Base-by-base conservation (phyloP, 2,329 filamentous ascomycete genomes). In the Coniochaeta sp. region DNA sequence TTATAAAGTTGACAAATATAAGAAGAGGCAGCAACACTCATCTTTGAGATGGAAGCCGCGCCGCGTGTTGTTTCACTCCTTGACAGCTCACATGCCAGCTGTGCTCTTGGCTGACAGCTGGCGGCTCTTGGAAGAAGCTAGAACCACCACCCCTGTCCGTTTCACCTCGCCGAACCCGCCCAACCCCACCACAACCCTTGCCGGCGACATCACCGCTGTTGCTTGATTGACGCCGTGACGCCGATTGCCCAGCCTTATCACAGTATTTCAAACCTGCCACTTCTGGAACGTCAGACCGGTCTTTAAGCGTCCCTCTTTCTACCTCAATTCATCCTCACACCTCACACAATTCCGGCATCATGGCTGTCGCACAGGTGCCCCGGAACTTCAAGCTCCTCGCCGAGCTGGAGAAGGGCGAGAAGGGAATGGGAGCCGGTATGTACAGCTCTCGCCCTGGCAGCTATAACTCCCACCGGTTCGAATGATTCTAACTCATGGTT, bases 401-500 rank as follows among this genome's bases (percentile, higher is more conserved):
- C 71, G 94, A 99, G 83, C 81, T 99, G 18, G 94, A 99, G 77
- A 97, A 97, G 77, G 94, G 94, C 65, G 94, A 99, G 77, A 99
- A 99, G 73, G 94, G 94, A 56, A 80, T 94, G 57, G 92, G 94
- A 65, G 91, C 92, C 69, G 89, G 90, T 89, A 71, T 53, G 72
- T 71, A 60, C 52, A 54, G 10, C 3, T 7, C 48, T 54, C 8
- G 7, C 12, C 22, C 26, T 45, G n/a, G n/a, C n/a, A n/a, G n/a
- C n/a, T n/a, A n/a, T n/a, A n/a, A n/a, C n/a, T n/a, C n/a, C n/a
- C n/a, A n/a, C n/a, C n/a, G 38, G 48, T n/a, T 24, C 12, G 14
- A 32, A n/a, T 26, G 38, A 28, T 42, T 16, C 18, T 9, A 42
- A n/a, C n/a, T n/a, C n/a, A n/a, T n/a, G n/a, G n/a, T n/a, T n/a